phyloP scores from a whole-genome alignment of 148 eudicot genomes.

The Amaranthus palmeri region DNA sequence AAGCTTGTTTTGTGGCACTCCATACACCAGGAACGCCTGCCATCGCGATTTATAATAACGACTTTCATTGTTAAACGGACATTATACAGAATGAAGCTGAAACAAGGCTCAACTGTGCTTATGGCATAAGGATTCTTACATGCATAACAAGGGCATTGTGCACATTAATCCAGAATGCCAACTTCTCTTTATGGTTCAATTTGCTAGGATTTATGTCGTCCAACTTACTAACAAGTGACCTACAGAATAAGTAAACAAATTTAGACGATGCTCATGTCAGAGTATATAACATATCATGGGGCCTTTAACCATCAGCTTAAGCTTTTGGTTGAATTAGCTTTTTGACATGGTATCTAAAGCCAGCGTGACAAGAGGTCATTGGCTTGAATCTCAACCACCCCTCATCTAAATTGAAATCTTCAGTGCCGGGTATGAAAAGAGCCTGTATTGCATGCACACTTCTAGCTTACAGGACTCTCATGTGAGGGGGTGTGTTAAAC shows the following conservation, averaged over 20 bases:
- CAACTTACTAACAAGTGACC: constrained; percentile 60
- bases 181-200: constrained; percentile 79
- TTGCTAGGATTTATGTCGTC: constrained; percentile 59
- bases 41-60: not conserved
- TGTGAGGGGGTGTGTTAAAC: too few species aligned
- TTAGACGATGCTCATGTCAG: not conserved
- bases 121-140: constrained; percentile 37
- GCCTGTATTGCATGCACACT: too few species aligned
- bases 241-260: constrained; percentile 28
- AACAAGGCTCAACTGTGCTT: not conserved
- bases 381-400: too few species aligned
- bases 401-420: too few species aligned
- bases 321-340: too few species aligned
- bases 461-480: too few species aligned
- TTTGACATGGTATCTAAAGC: too few species aligned
- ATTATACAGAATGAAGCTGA: not conserved
- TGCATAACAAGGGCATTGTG: constrained; percentile 95
- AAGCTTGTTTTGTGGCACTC: constrained; percentile 55
- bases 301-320: too few species aligned
- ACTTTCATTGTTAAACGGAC: not conserved
- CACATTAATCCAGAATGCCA: constrained; percentile 93
- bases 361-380: too few species aligned
- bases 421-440: too few species aligned
- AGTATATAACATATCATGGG: not conserved
- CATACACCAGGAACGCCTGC: constrained; percentile 77